Evolutionary conservation across 768 basidiomycete genomes (phyloP), one percentile per base, ranked within the genome.

Genomic region (Lactifluus subvellereus): DNA sequence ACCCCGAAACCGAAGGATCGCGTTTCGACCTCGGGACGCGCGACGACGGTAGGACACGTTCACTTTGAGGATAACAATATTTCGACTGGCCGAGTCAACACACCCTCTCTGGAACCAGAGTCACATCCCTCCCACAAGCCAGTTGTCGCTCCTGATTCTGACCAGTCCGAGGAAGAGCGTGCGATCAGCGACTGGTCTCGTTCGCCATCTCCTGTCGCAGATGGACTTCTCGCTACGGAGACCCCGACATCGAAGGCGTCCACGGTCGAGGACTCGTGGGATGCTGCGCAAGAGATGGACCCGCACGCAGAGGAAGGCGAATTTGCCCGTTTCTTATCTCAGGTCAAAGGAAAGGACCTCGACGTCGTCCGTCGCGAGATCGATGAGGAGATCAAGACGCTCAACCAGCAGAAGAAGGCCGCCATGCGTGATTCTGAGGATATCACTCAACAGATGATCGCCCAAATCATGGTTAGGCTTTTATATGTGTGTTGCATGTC

Each of bases 341-440:
- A 94, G 68, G 88, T 99, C 67, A 92, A 93, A 72, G 92, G 91
- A 8, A 85, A 83, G 63, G 85, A 94, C 71, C 73, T 98, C 53
- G 86, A 90, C 40, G 81, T 85, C 47, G 89, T 96, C 47, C 81
- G 88, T 60, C 80, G 80, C 57, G 97, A 98, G 74, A 94, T 98
- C 49, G 92, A 97, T 72, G 88, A 89, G 52, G 97, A 99, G 73
- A 93, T 99, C 63, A 80, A 80, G 66, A 77, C 80, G 11, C 76
- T 99, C 48, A 86, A 94, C 72, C 80, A 85, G 73, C 89, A 95
- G 75, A 83, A 84, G 72, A 95, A 92, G 73, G 84, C 85, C 35
- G 93, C 94, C 22, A 86, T 94, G 84, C 81, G 95, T 11, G 95
- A 98, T 75, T 89, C 93, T 2, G 97, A 98, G 70, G 94, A 98